Base-by-base conservation (phyloP, 1,284 basidiomycete genomes). In the Malassezia caprae region DNA sequence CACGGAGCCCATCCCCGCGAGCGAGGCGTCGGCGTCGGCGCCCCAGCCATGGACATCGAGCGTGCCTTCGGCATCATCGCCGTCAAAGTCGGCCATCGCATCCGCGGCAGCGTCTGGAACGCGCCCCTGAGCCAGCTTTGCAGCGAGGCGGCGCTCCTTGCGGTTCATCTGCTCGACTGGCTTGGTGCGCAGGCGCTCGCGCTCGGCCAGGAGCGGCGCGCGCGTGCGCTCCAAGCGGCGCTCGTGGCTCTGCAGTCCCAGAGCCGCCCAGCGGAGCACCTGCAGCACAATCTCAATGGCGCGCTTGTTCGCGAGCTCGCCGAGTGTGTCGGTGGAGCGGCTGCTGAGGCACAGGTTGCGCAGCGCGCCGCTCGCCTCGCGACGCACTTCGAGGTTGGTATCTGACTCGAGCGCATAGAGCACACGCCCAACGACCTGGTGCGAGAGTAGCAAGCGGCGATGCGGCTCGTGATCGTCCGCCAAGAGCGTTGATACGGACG, bases 151-250 rank as follows among this genome's bases (percentile, higher is more conserved):
- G 49, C 62, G 67, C 48, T 74, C 67, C 60, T 74, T 74, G 39
- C 67, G 64, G 59, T 74, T 74, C 68, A 74, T 68, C 51, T 72
- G 53, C 17, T 69, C 72, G 45, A 64, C 48, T 11, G 68, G 63
- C 55, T 69, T 72, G 15, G 63, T 45, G 11, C 65, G 53, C 3
- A 64, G 52, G 5, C 58, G 45, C n/a, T 59, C 62, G 42, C 60
- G 55, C 17, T 62, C 61, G 39, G 63, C 59, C 39, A 56, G 52
- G n/a, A 30, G 24, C 15, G 56, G 46, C 6, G 47, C 56, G 4
- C 30, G 41, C 7, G 59, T 37, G n/a, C 41, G 46, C 24, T 49
- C 55, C 19, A 43, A 19, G 23, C 48, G 53, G 15, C 32, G 40
- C 48, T 51, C 46, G 17, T 58, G 52, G 44, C 35, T 43, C 31